Conservation (phyloP, 192 early-diverging fungal species). For the Mortierella claussenii region DNA sequence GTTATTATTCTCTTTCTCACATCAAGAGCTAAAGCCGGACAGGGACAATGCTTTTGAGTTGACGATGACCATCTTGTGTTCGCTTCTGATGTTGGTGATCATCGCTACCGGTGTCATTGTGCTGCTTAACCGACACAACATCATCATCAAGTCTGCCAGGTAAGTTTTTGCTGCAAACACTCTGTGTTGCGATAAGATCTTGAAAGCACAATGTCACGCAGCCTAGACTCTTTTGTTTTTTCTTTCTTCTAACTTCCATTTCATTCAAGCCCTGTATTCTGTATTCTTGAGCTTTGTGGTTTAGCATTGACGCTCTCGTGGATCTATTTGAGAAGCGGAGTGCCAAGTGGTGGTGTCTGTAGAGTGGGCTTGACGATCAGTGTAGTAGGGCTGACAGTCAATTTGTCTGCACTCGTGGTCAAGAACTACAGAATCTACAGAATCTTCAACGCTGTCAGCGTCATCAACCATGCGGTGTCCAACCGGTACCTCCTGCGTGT, state of each 20-base stretch:
- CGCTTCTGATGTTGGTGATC: constrained; percentile 5
- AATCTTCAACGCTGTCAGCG: constrained; percentile 56
- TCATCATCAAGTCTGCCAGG: constrained; percentile 58
- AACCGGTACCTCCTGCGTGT: constrained; percentile 9
- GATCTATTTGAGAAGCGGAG: constrained; percentile 5
- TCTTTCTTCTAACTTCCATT: neutral
- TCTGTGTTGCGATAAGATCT: too few species aligned
- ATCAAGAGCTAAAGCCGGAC: constrained; percentile 19
- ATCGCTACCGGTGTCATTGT: constrained; percentile 17
- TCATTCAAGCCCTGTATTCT: neutral
- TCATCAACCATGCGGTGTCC: constrained; percentile 23
- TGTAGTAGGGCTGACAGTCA: constrained; percentile 27
- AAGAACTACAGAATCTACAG: constrained; percentile 64
- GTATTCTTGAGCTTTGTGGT: constrained; percentile 23
- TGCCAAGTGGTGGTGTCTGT: constrained; percentile 13
- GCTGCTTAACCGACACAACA: constrained; percentile 28
- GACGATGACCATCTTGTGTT: constrained; percentile 8
- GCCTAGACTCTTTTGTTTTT: neutral
- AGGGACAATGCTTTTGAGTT: constrained; percentile 1
- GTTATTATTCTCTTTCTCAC: neutral
- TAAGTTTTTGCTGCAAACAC: too few species aligned
- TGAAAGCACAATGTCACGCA: neutral
- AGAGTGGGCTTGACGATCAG: constrained; percentile 12
- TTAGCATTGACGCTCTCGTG: constrained; percentile 22
- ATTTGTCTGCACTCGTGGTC: constrained; percentile 52